Evolutionary conservation across 2,329 filamentous ascomycete species (phyloP), one percentile per base, ranked within the genome.

Genomic region (Shiraia sp.): DNA sequence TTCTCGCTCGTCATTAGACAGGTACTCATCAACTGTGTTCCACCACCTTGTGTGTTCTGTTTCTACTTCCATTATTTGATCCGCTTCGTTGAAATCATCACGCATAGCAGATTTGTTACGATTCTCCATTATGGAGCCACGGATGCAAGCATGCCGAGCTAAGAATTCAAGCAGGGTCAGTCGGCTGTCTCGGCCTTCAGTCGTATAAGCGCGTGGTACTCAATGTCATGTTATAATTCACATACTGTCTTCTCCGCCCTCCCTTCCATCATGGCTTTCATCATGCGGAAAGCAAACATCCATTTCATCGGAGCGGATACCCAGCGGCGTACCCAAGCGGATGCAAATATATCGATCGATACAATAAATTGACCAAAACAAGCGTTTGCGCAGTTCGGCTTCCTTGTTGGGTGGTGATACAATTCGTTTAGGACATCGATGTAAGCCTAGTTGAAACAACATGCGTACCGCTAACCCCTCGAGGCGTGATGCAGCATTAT

Each of bases 1-100:
- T 15, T 35, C 29, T 28, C 42, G 41, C 10, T 51, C 45, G 14
- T 48, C 28, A 24, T 48, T 40, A 1, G 57, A 61, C 2, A 61
- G 43, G 32, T 56, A 49, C 29, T 61, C 57, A 29, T 59, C 57
- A 2, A 61, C 54, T 25, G 32, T 49, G 15, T 57, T 61, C 57
- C 57, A 61, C 57, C 57, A 61, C 32, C 49, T 57, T 10, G 49
- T 52, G 22, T 59, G 55, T 15, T 61, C 55, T 10, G 55, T 51
- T 16, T 61, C 55, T 7, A 53, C 39, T 13, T 47, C 32, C 42
- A 61, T 33, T n/a, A 35, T 40, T 17, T 51, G 28, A 2, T 51
- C 37, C 3, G 32, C 19, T n/a, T 54, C 51, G 14, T 48, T 34
- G 13, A 24, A n/a, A 15, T 34, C 42, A 23, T 31, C 31, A 14